Evolutionary conservation across 106 monocot genomes (phyloP).

Genomic region (Acanthochlamys bracteata): DNA sequence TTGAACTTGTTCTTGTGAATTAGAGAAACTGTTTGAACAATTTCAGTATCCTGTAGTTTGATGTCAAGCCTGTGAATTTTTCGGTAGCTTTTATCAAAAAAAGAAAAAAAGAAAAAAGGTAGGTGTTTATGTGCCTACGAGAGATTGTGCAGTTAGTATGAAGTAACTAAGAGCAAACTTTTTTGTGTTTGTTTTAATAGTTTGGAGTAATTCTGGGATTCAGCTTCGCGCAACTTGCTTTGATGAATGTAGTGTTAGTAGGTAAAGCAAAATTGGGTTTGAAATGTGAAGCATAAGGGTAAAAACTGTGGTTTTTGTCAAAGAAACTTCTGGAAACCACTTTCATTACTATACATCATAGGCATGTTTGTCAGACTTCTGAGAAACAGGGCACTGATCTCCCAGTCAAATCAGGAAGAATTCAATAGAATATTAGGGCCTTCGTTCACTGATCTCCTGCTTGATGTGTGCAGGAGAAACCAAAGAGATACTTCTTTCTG

Average conservation of each 20-base stretch:
- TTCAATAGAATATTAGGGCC: not conserved
- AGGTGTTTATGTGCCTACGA: no score
- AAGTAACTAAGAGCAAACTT: no score
- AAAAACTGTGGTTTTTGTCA: not conserved
- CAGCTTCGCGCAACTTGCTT: no score
- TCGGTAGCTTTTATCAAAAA: no score
- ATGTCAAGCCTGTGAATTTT: not conserved
- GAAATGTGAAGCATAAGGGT: not conserved
- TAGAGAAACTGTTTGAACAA: not conserved
- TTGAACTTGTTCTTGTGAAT: not conserved
- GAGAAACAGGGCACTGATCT: not conserved
- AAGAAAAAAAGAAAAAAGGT: no score
- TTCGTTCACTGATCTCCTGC: no score
- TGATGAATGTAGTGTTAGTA: no score
- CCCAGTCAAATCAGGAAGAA: not conserved
- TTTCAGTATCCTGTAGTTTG: not conserved
- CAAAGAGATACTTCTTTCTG: slow-evolving; percentile 58
- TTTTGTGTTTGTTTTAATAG: no score
- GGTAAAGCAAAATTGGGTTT: no score
- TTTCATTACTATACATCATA: not conserved
- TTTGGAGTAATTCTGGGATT: no score
- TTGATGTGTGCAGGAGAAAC: slow-evolving; percentile 25
- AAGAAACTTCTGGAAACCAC: not conserved
- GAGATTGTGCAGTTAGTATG: no score
- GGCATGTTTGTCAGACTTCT: not conserved